A percentile compares a stretch with the other conserved stretches of the same genome.
phyloP scores from a whole-genome alignment of 2,329 filamentous ascomycete genomes.

The Arthrinium phaeospermum region DNA sequence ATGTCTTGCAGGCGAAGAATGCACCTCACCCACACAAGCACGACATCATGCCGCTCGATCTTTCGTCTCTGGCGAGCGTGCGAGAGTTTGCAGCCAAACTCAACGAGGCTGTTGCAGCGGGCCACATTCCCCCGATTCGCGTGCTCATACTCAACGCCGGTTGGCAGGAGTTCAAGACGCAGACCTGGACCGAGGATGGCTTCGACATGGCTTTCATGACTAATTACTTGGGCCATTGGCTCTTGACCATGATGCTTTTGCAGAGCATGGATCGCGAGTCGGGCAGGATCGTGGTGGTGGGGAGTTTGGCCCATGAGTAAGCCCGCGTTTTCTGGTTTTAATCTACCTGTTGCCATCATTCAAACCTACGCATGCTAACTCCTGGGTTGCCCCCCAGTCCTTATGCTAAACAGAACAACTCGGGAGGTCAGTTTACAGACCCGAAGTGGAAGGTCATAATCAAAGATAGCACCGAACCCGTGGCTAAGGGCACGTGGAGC shows the following conservation, averaged over 20 bases:
- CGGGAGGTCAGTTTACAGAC: conserved; percentile 22
- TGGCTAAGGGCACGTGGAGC: conserved; percentile 35
- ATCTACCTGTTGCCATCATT: background rate
- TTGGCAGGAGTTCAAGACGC: conserved; percentile 27
- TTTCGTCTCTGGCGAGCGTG: conserved; percentile 25
- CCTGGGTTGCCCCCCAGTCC: background rate
- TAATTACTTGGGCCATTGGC: conserved; percentile 30
- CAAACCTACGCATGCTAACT: background rate
- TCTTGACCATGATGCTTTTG: conserved; percentile 27
- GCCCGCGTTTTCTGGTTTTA: background rate
- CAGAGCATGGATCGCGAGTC: conserved; percentile 27
- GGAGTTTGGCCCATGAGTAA: conserved; percentile 25
- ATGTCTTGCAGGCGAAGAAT: background rate
- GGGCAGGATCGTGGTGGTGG: conserved; percentile 23
- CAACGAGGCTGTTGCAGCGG: conserved; percentile 26
- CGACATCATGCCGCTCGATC: conserved; percentile 29
- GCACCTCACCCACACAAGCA: background rate
- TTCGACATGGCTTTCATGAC: conserved; percentile 25
- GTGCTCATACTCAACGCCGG: conserved; percentile 37
- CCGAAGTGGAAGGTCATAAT: conserved; percentile 29
- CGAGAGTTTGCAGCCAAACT: conserved; percentile 27
- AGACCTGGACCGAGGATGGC: conserved; percentile 25
- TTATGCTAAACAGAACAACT: conserved; percentile 14
- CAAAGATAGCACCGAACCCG: conserved; percentile 26
- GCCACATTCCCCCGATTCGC: conserved; percentile 35